phyloP scores from a whole-genome alignment of 1,284 basidiomycete genomes.

The Fistulinella cinereoalba region DNA sequence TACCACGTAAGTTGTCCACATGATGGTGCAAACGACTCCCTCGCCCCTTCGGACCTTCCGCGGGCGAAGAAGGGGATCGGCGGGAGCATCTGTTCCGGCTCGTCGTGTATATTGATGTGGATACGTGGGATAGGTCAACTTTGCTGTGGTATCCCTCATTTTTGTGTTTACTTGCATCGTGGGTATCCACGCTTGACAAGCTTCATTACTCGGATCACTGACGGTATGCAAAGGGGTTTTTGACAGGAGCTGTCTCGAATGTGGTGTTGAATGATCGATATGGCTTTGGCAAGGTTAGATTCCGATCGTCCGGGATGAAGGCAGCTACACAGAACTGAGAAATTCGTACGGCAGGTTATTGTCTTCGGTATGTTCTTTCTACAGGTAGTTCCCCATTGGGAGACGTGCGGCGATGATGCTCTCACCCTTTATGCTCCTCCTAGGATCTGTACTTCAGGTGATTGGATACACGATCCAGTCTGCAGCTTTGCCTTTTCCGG shows the following conservation, averaged over 20 bases:
- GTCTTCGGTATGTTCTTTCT: slow-evolving; percentile 31
- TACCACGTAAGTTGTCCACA: slow-evolving; percentile 30
- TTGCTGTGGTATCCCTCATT: slow-evolving; percentile 30
- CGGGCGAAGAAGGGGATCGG: no score
- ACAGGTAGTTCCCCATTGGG: no score
- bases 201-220: slow-evolving; percentile 2
- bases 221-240: slow-evolving; percentile 26
- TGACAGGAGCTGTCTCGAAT: slow-evolving; percentile 32
- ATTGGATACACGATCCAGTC: slow-evolving; percentile 54
- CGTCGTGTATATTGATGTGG: slow-evolving; percentile 1
- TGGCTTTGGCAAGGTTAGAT: slow-evolving; percentile 36
- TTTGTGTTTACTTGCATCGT: slow-evolving; percentile 34
- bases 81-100: no score
- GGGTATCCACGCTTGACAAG: no score
- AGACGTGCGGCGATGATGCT: no score
- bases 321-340: no score
- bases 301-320: no score
- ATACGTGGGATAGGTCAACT: slow-evolving; percentile 21
- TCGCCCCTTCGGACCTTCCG: no score
- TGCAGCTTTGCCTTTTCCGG: slow-evolving; percentile 62
- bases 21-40: no score
- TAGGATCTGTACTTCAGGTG: slow-evolving; percentile 36
- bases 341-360: slow-evolving; percentile 25
- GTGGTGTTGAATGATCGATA: slow-evolving; percentile 27
- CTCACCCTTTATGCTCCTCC: background rate